Evolutionary conservation across 1,139 yeast species (phyloP).

Genomic region (Kodamaea arcana): DNA sequence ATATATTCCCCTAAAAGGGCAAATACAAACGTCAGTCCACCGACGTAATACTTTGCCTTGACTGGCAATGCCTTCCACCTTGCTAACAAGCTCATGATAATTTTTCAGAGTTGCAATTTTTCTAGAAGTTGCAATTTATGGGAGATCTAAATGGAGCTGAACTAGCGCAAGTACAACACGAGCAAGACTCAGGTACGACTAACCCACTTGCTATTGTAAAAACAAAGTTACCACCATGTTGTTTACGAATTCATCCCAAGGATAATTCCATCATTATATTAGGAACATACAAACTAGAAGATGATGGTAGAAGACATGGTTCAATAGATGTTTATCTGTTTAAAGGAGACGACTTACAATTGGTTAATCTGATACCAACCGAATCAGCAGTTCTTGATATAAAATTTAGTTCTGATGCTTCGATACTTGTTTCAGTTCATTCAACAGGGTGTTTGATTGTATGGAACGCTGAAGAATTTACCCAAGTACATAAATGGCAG

Average conservation of each 20-base stretch:
- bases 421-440: constrained; percentile 60
- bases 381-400: constrained; percentile 74
- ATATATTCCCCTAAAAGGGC: constrained; percentile 52
- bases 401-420: constrained; percentile 56
- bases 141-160: too few relatives aligned
- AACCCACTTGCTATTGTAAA: constrained; percentile 23
- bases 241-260: constrained; percentile 56
- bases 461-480: constrained; percentile 45
- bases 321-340: constrained; percentile 59
- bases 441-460: constrained; percentile 70
- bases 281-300: constrained; percentile 76
- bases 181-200: too few relatives aligned
- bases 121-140: too few relatives aligned
- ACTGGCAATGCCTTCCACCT: constrained; percentile 51
- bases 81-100: constrained; percentile 33
- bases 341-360: constrained; percentile 13
- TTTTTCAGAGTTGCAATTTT: not conserved
- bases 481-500: constrained; percentile 21
- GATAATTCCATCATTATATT: constrained; percentile 48
- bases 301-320: constrained; percentile 60
- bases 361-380: constrained; percentile 27
- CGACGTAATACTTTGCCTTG: constrained; percentile 50
- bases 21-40: constrained; percentile 48
- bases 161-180: too few relatives aligned
- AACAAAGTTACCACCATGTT: constrained; percentile 77